These are phyloP conservation scores for Moesziomyces globuligerus DNA, from an alignment of 1,284 basidiomycete genomes.

Conservation along the genomic window DNA sequence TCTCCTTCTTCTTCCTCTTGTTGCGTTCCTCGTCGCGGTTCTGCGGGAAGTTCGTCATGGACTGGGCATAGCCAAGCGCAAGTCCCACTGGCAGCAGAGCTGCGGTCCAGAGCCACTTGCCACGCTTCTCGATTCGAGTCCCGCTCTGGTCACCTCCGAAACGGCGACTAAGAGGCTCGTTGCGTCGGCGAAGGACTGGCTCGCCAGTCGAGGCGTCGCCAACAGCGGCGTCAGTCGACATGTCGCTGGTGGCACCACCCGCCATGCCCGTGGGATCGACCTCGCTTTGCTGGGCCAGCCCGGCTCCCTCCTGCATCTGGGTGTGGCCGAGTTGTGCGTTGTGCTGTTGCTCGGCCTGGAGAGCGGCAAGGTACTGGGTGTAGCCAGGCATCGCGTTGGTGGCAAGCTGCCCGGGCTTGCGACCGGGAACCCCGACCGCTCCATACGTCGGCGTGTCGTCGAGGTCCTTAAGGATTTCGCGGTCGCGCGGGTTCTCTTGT, in stretches of 20 bases:
- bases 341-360: conserved; percentile 15
- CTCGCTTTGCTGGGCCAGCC: background rate
- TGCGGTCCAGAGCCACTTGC: background rate
- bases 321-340: conserved; percentile 7
- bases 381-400: conserved; percentile 41
- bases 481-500: conserved; percentile 22
- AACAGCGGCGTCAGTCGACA: background rate
- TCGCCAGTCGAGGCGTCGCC: background rate
- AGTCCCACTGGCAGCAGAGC: conserved; percentile 1
- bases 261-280: conserved; percentile 1
- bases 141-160: background rate
- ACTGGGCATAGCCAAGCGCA: conserved; percentile 21
- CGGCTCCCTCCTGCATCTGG: conserved; percentile 1
- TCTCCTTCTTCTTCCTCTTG: conserved; percentile 13
- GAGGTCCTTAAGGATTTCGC: conserved; percentile 25
- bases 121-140: conserved; percentile 14
- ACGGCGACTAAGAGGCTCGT: background rate
- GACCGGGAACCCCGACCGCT: conserved; percentile 37
- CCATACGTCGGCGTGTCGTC: conserved; percentile 34
- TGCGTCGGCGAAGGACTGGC: conserved; percentile 26
- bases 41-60: conserved; percentile 19
- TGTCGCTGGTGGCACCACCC: background rate
- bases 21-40: conserved; percentile 31
- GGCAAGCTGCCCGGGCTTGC: conserved; percentile 30
- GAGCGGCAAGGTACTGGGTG: conserved; percentile 4